A percentile compares a stretch with the other conserved stretches of the same genome.
phyloP scores from a whole-genome alignment of 768 basidiomycete species.

The Rickenella mellea region DNA sequence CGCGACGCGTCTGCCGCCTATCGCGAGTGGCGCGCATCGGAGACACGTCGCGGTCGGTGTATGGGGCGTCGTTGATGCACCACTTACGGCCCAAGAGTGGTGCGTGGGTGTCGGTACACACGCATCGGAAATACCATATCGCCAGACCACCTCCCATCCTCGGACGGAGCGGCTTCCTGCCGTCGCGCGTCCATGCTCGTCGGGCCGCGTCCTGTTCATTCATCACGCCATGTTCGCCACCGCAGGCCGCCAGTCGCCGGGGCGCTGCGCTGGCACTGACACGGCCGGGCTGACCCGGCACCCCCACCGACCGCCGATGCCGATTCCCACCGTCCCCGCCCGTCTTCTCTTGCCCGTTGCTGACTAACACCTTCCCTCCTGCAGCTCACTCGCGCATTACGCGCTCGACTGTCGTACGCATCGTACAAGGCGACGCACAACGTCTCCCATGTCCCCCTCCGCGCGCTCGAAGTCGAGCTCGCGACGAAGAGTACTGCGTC shows the following conservation, averaged over 20 bases:
- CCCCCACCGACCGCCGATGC: slow-evolving; percentile 5
- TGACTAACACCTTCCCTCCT: slow-evolving; percentile 14
- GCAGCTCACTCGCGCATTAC: slow-evolving; percentile 73
- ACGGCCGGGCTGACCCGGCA: neutral
- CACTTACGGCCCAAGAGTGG: no score
- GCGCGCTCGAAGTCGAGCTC: slow-evolving; percentile 68
- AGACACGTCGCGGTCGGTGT: no score
- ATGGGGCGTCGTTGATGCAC: no score
- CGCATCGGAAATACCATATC: no score
- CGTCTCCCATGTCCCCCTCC: slow-evolving; percentile 51
- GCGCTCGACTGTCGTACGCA: slow-evolving; percentile 74
- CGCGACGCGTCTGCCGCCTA: neutral
- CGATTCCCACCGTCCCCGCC: slow-evolving; percentile 18
- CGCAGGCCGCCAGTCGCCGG: neutral
- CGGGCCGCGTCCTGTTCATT: slow-evolving; percentile 1
- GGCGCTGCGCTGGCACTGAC: neutral
- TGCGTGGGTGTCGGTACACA: no score
- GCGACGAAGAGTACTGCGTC: slow-evolving; percentile 27
- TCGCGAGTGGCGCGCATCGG: neutral
- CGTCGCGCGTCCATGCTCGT: no score
- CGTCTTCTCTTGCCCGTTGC: slow-evolving; percentile 5
- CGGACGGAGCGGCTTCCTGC: no score
- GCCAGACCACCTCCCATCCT: no score
- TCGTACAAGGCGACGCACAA: slow-evolving; percentile 78
- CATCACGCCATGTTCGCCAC: neutral